Base-by-base conservation (phyloP, 179 eudicot species). In the Dionaea muscipula region DNA sequence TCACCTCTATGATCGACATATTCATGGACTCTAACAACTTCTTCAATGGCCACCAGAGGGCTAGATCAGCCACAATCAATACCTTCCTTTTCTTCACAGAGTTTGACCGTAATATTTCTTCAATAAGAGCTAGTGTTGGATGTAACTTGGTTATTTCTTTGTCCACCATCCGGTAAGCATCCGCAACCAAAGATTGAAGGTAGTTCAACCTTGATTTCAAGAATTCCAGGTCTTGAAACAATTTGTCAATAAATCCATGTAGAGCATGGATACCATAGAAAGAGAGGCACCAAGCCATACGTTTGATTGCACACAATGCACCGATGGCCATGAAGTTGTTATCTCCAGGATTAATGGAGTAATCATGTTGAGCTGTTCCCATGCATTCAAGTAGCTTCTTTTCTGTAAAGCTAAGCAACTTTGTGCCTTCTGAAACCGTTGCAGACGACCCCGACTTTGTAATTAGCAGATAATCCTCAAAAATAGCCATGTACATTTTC, bases 281-380 rank as follows among this genome's bases (percentile, higher is more conserved):
- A 63, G 81, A 76, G 41, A 84, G 67, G 73, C 78, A 81, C 81
- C 80, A 84, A 47, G 78, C 67, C 82, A 81, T 78, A 62, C 74
- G 84, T 63, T 84, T 84, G 53, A 84, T 74, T 57, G 81, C 78
- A 68, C 75, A 75, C 40, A 84, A 54, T 47, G 70, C 39, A 47
- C 72, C 39, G 56, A 74, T 57, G 19, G 69, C 52, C 54, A 60
- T 51, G 16, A 21, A 40, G 20, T 27, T 61, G 44, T 63, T 74
- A 60, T 67, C 68, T 49, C 54, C 46, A 27, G 64, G 46, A 67
- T 65, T 54, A 33, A 43, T 35, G 63, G 19, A 65, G 40, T 63
- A 63, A 57, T 51, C 51, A 20, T 55, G 52, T 19, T 27, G 49
- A 22, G 46, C 63, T 55, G 52, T 60, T 47, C 47, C 65, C 59